Conservation (phyloP, 2,329 filamentous ascomycete genomes). For the Domatiomyces globalis region DNA sequence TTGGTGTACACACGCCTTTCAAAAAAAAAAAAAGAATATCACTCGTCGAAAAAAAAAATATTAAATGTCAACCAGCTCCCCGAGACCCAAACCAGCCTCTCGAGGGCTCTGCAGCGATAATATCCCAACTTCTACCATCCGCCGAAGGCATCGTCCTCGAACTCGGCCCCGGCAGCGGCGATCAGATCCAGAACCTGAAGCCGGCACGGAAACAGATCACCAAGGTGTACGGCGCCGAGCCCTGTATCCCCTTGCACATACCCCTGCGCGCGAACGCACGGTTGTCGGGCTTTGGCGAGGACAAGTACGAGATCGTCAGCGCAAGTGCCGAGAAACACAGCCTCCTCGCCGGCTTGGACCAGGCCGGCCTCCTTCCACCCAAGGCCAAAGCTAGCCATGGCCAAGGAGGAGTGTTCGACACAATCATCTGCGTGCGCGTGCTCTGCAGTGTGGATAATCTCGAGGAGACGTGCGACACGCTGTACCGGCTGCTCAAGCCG, state of each 20-base stretch:
- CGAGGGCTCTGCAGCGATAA: constrained; percentile 24
- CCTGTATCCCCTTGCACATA: constrained; percentile 34
- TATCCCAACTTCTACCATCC: constrained; percentile 28
- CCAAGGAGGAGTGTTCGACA: constrained; percentile 33
- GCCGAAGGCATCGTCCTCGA: constrained; percentile 34
- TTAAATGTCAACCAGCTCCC: constrained; percentile 10
- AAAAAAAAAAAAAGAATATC: background rate
- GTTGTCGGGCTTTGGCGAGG: constrained; percentile 26
- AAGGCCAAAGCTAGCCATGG: constrained; percentile 1
- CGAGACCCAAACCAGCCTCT: constrained; percentile 13
- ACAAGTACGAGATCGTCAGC: constrained; percentile 37
- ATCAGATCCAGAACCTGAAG: constrained; percentile 34
- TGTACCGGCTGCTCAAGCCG: constrained; percentile 40
- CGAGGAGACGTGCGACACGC: constrained; percentile 30
- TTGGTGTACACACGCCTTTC: no score
- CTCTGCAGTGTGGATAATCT: constrained; percentile 40
- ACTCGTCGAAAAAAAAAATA: constrained; percentile 5
- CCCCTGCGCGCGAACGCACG: constrained; percentile 29
- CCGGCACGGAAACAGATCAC: constrained; percentile 27
- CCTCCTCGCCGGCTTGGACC: constrained; percentile 32
- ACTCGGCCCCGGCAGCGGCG: constrained; percentile 40
- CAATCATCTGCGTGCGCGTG: constrained; percentile 40
- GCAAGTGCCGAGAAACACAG: constrained; percentile 35
- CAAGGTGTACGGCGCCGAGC: constrained; percentile 42
- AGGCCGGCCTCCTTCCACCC: constrained; percentile 26